Base-by-base conservation (phyloP, 1,284 basidiomycete species). In the Ceratobasidium sp. region DNA sequence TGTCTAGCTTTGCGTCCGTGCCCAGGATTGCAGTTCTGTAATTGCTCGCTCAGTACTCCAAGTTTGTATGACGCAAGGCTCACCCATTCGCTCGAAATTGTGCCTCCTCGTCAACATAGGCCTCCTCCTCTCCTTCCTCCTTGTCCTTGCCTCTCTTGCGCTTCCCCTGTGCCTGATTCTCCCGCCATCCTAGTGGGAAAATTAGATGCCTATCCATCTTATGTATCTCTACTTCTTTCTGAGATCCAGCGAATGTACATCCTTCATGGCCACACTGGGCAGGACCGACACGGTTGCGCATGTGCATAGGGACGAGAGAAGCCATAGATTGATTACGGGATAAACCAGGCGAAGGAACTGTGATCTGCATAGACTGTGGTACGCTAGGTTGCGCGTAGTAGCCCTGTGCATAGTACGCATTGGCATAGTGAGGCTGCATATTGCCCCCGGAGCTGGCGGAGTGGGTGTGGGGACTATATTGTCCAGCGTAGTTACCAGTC, bases 131-230 rank as follows among this genome's bases (percentile, higher is more conserved):
- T 88, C 69, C 51, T 33, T 92, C 74, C 92, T 83, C 82, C 88
- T 90, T 22, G 90, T 93, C 91, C 4, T 91, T 88, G 80, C 94
- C 93, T 89, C 92, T 92, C 60, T 90, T 90, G 8, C 82, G 77
- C 77, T 87, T 87, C 79, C 87, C 88, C 76, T 86, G 86, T 75
- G 90, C 87, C 65, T 93, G 87, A 11, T 51, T 27, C 17, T 72
- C 69, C 57, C 51, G 29, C 89, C 92, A 93, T 24, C 89, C 91
- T 54, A 88, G 86, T 19, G 93, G 92, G 78, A 90, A 96, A 64
- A 96, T 91, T 63, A 97, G 84, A 82, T 97, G 96, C 24, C 95
- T 86, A 81, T 97, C 96, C 89, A 95, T 96, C 88, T 92, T 93
- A 81, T 97, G 96, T 24, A 87, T 86, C 81, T 94, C 91, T 4